Base-by-base conservation (phyloP, 345 rosid genomes). In the Raphanus sativus region DNA sequence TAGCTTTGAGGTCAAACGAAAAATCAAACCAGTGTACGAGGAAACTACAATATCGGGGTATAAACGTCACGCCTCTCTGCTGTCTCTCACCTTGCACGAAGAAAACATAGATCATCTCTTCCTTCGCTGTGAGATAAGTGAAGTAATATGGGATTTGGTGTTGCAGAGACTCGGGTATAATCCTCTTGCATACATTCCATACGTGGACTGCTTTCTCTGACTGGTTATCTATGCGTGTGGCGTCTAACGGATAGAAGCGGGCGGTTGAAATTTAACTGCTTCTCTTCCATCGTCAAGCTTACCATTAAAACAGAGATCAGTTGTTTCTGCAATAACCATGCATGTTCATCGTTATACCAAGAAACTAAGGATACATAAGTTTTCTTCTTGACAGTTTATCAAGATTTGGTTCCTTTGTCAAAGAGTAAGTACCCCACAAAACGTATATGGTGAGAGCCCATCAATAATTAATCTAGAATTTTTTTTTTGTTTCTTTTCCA, bases 201-300 rank as follows among this genome's bases (percentile, higher is more conserved):
- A 28, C 30, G 4, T 28, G 30, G 30, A 28, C 21, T 28, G 30
- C 30, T 28, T 28, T 28, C 30, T 28, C 30, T 4, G 30, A 28
- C 4, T 28, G 30, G 30, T 28, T 28, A 28, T 28, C 30, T 28
- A 2, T 28, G 30, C 0, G 30, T 2, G 40, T 2, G 7, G 40
- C 90, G 83, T 8, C 8, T 9, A 34, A 34, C 40, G 10, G 7
- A 34, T 9, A 34, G 40, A 8, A 9, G 7, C 10, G 40, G 98
- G 50, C 83, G 91, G 77, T 89, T 84, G 80, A 92, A 88, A 83
- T 94, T 87, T 33, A 94, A 76, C 67, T 88, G 91, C 81, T 88
- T 92, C 62, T 90, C 89, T 82, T 87, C 97, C 98, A 92, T 92
- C 30, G 81, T 7, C 2, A 81, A 85, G 75, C 68, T 86, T 74